Base-by-base conservation (phyloP, 176 grass and related monocot genomes). In the Oryza brachyantha region DNA sequence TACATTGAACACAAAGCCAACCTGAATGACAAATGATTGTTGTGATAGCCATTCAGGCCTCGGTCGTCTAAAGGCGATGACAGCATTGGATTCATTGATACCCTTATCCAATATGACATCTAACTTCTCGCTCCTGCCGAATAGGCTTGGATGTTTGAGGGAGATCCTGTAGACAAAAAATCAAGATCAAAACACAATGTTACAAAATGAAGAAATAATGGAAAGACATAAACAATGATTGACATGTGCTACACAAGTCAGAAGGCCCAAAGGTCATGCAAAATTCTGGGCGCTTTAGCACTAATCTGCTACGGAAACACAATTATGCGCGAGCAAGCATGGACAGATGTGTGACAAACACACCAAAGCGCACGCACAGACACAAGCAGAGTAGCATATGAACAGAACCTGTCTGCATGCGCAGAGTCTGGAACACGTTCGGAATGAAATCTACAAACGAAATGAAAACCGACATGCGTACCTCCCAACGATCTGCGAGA, bases 1-100 rank as follows among this genome's bases (percentile, higher is more conserved):
- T 27, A 88, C 19, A 75, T 26, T 13, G 48, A 68, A 73, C 14
- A 42, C 5, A 41, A 79, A 13, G 21, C 40, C 13, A 72, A 99
- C 96, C 96, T 99, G 83, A 78, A 99, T 60, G 78, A 92, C 84
- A 81, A 95, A 95, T 16, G 96, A 99, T 72, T 93, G 92, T 63
- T 94, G 92, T 27, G 87, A 79, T 10, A 89, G 55, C 85, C 86
- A 90, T 65, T 92, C 90, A 19, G 87, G 83, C 35, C 73, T 89
- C 13, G 90, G 96, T 14, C 88, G 87, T 67, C 92, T 99, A 58
- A 95, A 81, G 50, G 96, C 92, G 32, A 93, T 52, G 32, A 85
- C 72, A n/a, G 91, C 62, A 54, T 93, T 90, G n/a, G 96, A 95
- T 67, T 99, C 96, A 28, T 93, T 88, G 38, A 99, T 73, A 19